Evolutionary conservation across 2,329 filamentous ascomycete species (phyloP).

Genomic region (Metarhizium sp.): DNA sequence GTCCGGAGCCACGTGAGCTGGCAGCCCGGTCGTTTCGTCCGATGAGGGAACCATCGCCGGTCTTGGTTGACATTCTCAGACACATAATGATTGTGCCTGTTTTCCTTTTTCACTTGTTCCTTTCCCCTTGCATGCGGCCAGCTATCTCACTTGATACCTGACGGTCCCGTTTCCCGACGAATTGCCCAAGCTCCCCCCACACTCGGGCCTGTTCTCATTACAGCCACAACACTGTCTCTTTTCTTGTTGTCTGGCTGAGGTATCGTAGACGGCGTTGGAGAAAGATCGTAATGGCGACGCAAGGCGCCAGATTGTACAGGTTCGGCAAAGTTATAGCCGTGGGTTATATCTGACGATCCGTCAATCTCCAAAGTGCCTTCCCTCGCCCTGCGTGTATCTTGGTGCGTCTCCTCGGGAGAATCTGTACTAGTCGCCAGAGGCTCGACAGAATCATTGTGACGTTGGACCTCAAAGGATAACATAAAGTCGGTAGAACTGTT

Average conservation of each 20-base stretch:
- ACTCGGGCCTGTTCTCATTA: neutral
- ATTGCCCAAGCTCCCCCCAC: no score
- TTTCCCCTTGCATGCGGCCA: no score
- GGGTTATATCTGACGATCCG: neutral
- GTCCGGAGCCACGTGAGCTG: neutral
- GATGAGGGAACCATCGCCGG: no score
- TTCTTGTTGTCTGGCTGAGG: neutral
- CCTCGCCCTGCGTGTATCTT: neutral
- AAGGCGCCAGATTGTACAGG: neutral
- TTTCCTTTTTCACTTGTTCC: no score
- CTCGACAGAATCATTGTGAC: neutral
- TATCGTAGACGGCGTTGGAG: neutral
- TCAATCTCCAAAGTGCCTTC: no score
- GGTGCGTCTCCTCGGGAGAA: neutral
- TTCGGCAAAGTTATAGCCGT: neutral
- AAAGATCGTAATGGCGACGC: neutral
- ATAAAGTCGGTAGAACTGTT: constrained; percentile 68
- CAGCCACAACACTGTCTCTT: neutral
- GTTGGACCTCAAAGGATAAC: neutral
- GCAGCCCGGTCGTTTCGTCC: neutral
- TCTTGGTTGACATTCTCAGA: no score
- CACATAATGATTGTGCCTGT: no score
- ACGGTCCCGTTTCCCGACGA: no score
- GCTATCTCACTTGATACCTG: no score
- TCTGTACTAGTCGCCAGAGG: neutral